Base-by-base conservation (phyloP, 352 stramenopile species). In the Pilasporangium apinafurcum region DNA sequence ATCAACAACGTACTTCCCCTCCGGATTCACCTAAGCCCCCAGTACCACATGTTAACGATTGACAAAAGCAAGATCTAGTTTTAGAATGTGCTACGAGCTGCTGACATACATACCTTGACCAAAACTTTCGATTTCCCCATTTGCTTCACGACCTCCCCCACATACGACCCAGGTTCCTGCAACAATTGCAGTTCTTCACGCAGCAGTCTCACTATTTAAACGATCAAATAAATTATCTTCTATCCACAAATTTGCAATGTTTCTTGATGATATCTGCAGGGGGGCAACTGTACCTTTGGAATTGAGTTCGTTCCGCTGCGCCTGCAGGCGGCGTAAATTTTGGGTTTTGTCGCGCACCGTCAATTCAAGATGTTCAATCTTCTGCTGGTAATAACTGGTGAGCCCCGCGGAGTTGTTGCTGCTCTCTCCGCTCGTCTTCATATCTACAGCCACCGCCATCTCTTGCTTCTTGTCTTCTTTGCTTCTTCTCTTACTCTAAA, bases 121-220 rank as follows among this genome's bases (percentile, higher is more conserved):
- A 99, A 73, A 20, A 99, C 96, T 62, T 99, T 99, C 48, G 96
- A 97, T 76, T 99, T 98, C 54, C 96, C 95, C 96, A 99, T 99
- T 56, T 97, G 86, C 76, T 99, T 99, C 14, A 99, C 95, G 30
- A 99, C 96, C 66, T 99, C 96, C 44, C 96, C 96, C 29, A 99
- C 96, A 48, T 99, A 99, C 37, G 85, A 98, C 17, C 96, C 96
- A 0, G 96, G 96, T 60, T 99, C 96, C 66, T 99, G 96, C 25
- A 99, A 77, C 65, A 99, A 74, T 61, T 98, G 86, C 27, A 99
- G 78, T 77, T 99, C 97, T 50, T 99, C 97, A 31, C 96, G 91
- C 27, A 99, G 78, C 63, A 98, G 79, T 10, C 96, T 87, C n/a
- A 99, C 95, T 93, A 37, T 18, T 37, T 5, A 12, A 30, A 24